Conservation (phyloP, 169 alveolate genomes). For the Amoebophrya sp. region DNA sequence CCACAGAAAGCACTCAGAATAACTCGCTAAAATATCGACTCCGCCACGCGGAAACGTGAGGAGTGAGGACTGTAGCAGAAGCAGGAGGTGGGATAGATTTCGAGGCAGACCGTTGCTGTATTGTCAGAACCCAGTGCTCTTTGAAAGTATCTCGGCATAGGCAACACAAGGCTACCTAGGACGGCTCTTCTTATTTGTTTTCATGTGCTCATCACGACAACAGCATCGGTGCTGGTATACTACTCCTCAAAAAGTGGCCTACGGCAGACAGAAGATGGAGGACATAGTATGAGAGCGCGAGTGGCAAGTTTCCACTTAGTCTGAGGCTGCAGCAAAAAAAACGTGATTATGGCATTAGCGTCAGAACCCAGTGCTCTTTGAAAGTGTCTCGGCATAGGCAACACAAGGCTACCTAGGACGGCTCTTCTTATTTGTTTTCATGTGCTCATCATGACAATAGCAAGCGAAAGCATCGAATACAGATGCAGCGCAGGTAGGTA, state of each 20-base stretch:
- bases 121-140: constrained; percentile 23
- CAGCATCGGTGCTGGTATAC: too few species aligned
- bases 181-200: constrained; percentile 22
- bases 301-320: too few species aligned
- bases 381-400: background rate
- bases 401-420: background rate
- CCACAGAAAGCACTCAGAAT: too few species aligned
- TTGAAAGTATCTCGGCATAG: background rate
- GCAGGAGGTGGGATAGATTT: too few species aligned
- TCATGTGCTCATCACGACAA: background rate
- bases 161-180: background rate
- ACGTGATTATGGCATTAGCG: background rate
- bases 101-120: too few species aligned
- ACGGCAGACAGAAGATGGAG: background rate
- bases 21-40: too few species aligned
- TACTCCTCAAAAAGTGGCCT: too few species aligned
- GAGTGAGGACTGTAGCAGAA: too few species aligned
- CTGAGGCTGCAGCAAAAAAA: too few species aligned
- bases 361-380: constrained; percentile 16
- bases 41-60: too few species aligned
- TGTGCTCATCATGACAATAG: background rate
- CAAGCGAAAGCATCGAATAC: background rate
- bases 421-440: constrained; percentile 13
- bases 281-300: too few species aligned
- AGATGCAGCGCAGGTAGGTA: too few species aligned